A percentile compares a stretch with the other conserved stretches of the same genome.
Evolutionary conservation across 345 rosid genomes (phyloP).

Genomic region (Excoecaria cochinchinensis): DNA sequence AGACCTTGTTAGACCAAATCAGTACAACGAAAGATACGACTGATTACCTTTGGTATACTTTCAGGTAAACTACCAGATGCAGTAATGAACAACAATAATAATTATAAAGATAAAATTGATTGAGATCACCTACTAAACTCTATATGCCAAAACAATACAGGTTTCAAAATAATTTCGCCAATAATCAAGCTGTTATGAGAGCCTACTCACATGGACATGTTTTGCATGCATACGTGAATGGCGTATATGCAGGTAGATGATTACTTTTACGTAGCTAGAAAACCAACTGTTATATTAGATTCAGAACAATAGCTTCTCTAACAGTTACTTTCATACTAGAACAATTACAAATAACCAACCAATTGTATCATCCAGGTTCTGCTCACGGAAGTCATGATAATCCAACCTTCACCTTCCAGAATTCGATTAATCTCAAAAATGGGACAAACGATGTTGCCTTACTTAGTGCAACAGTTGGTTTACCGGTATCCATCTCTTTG

Average conservation of each 20-base stretch:
- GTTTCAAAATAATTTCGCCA: constrained; percentile 36
- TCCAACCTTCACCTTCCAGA: constrained; percentile 36
- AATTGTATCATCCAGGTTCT: constrained; percentile 42
- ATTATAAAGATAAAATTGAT: background rate
- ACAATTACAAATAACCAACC: background rate
- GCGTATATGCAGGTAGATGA: constrained; percentile 45
- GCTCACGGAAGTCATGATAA: constrained; percentile 48
- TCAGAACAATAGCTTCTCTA: background rate
- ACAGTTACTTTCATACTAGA: background rate
- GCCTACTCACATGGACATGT: constrained; percentile 57
- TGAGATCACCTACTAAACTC: background rate
- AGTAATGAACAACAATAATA: background rate
- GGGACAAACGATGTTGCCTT: constrained; percentile 66
- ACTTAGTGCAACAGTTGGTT: constrained; percentile 73
- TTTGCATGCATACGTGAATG: constrained; percentile 65
- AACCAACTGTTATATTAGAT: background rate
- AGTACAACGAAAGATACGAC: constrained; percentile 62
- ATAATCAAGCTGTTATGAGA: constrained; percentile 36
- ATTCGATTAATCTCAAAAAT: constrained; percentile 34
- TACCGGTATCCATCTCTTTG: constrained; percentile 49
- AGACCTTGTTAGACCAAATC: constrained; percentile 61
- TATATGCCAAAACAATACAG: constrained; percentile 31
- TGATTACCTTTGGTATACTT: constrained; percentile 79
- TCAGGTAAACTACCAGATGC: constrained; percentile 38
- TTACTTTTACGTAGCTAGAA: background rate